phyloP scores from a whole-genome alignment of 1,139 yeast species.

The Geotrichum klebahnii region DNA sequence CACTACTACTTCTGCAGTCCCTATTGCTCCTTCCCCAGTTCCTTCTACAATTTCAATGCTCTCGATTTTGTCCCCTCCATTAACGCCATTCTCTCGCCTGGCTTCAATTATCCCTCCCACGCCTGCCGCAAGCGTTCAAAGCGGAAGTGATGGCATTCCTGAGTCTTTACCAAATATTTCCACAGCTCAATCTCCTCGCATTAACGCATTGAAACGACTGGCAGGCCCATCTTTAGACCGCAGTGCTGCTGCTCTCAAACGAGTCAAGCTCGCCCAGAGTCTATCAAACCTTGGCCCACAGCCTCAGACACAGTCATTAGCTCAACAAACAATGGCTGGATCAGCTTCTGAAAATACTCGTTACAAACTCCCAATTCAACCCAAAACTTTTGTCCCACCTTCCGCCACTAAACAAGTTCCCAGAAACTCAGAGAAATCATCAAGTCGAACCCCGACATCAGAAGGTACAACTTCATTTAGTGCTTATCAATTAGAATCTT shows the following conservation, averaged over 20 bases:
- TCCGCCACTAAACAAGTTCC: not conserved
- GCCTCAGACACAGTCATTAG: too few species aligned
- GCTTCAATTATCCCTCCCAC: conserved; percentile 6
- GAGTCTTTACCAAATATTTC: not conserved
- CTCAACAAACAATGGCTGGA: too few species aligned
- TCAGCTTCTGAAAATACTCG: too few species aligned
- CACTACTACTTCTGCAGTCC: too few species aligned
- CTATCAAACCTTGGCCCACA: too few species aligned
- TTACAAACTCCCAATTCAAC: too few species aligned
- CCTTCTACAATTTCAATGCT: not conserved
- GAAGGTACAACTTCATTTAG: conserved; percentile 1
- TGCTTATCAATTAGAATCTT: conserved; percentile 1
- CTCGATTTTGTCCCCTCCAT: conserved; percentile 13
- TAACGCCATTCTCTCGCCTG: conserved; percentile 11
- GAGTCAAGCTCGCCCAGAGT: too few species aligned
- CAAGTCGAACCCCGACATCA: conserved; percentile 1
- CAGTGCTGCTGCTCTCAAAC: too few species aligned
- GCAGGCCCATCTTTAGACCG: too few species aligned
- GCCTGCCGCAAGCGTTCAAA: not conserved
- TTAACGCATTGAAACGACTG: too few species aligned
- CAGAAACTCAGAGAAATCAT: not conserved
- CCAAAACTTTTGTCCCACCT: too few species aligned
- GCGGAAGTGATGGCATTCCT: not conserved
- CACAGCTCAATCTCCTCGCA: not conserved
- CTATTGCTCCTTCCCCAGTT: too few species aligned